Base-by-base conservation (phyloP, 495 filamentous ascomycete species). In the Penicillium macrosclerotiorum region DNA sequence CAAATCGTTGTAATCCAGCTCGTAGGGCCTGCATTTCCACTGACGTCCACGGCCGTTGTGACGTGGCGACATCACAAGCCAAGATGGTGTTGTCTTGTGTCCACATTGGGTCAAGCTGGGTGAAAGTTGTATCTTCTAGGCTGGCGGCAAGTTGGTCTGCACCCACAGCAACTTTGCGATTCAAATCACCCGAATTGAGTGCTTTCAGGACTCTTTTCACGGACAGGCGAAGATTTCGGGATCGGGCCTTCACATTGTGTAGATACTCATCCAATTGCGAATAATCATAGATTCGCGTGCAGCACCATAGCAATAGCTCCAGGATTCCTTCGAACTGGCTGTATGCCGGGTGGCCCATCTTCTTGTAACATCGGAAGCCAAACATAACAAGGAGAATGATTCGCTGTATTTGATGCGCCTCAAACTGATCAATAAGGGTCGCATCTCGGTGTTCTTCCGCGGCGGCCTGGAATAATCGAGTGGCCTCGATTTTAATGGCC, bases 361-460 rank as follows among this genome's bases (percentile, higher is more conserved):
- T 30, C 12, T 12, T 27, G 23, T 44, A 47, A 5, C 35, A 17
- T 13, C 19, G 29, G 43, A 51, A 55, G 25, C 37, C 32, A 6
- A 40, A 36, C 1, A 34, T 37, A 8, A 39, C 18, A 12, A 51
- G 14, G 2, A 23, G 44, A 16, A 51, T 34, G 23, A 45, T 13
- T 4, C 25, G 29, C 7, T 43, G 42, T 11, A 47, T 27, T 4
- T 51, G 22, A n/a, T 55, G 38, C 8, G 42, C 47, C 35, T 55
- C 43, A 22, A 55, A 34, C 11, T 55, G 49, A 43, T 47, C 43
- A 0, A 47, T 18, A 13, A 37, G 17, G 6, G 14, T 42, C 7
- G 38, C 30, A 7, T 39, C 42, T n/a, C 41, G 26, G 0, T 29
- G 13, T 8, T 33, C 19, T 13, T 51, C 42, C 1, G 42, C 42